These are phyloP conservation scores for Didymella segeticola DNA, from an alignment of 2,329 filamentous ascomycete species.

Conservation along the genomic window DNA sequence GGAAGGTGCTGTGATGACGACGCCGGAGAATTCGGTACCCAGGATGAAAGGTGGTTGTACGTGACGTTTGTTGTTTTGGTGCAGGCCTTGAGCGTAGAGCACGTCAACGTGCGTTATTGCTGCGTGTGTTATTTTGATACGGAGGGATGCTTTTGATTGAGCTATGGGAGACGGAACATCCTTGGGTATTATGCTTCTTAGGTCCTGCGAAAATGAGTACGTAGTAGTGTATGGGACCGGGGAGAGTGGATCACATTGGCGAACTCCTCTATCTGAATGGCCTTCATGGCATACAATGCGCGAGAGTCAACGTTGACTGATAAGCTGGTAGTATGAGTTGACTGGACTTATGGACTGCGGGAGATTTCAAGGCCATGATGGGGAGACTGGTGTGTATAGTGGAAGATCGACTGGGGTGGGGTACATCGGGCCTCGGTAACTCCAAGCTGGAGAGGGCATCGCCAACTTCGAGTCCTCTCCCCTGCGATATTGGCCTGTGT, in stretches of 20 bases:
- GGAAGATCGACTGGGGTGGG: conserved; percentile 13
- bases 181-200: conserved; percentile 34
- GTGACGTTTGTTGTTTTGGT: conserved; percentile 66
- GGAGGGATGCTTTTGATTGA: conserved; percentile 49
- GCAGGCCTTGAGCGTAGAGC: conserved; percentile 63
- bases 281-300: conserved; percentile 26
- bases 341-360: background rate
- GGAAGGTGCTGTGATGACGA: conserved; percentile 52
- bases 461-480: background rate
- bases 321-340: background rate
- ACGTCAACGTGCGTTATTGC: conserved; percentile 68
- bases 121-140: conserved; percentile 60
- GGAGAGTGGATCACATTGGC: conserved; percentile 11
- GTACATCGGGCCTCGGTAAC: conserved; percentile 13
- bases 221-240: background rate
- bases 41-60: conserved; percentile 65
- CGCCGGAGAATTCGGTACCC: conserved; percentile 67
- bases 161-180: conserved; percentile 41
- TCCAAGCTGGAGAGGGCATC: conserved; percentile 1
- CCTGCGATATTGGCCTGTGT: too few species aligned
- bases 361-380: background rate
- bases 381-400: background rate
- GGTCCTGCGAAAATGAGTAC: conserved; percentile 24
- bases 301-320: background rate
- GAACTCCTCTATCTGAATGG: conserved; percentile 25